These are phyloP conservation scores for Sarcodon aspratus DNA, from an alignment of 768 basidiomycete species.

Conservation along the genomic window DNA sequence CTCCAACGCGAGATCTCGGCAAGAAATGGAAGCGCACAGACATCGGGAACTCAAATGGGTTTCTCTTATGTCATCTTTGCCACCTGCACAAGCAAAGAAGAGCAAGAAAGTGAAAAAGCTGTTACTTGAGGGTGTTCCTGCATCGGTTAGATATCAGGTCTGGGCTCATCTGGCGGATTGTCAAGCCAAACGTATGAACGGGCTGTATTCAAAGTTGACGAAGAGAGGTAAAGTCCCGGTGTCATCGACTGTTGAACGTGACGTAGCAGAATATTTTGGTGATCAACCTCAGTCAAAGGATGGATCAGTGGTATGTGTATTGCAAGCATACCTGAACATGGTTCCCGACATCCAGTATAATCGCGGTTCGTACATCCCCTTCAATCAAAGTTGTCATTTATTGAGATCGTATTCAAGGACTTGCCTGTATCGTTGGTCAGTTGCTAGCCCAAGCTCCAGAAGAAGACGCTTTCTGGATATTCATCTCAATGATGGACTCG, in stretches of 20 bases:
- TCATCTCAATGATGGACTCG: slow-evolving; percentile 76
- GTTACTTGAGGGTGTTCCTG: slow-evolving; percentile 66
- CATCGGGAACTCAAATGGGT: slow-evolving; percentile 75
- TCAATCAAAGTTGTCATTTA: not conserved
- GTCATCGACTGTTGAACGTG: slow-evolving; percentile 44
- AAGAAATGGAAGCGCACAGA: slow-evolving; percentile 45
- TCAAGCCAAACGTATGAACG: slow-evolving; percentile 55
- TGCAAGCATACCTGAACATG: slow-evolving; percentile 74
- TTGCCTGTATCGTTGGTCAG: slow-evolving; percentile 62
- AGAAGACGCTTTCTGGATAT: slow-evolving; percentile 89
- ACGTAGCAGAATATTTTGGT: slow-evolving; percentile 41
- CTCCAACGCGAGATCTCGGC: not conserved
- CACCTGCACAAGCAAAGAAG: slow-evolving; percentile 57
- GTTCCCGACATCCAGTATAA: slow-evolving; percentile 72
- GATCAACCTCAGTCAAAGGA: slow-evolving; percentile 49
- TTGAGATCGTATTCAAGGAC: slow-evolving; percentile 28
- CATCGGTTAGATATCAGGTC: slow-evolving; percentile 73
- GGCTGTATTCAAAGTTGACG: slow-evolving; percentile 56
- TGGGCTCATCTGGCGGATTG: slow-evolving; percentile 78
- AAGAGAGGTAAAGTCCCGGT: slow-evolving; percentile 39
- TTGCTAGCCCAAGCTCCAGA: slow-evolving; percentile 67
- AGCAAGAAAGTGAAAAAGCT: slow-evolving; percentile 72
- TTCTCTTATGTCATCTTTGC: slow-evolving; percentile 39
- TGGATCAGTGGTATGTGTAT: slow-evolving; percentile 36
- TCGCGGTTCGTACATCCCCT: slow-evolving; percentile 30